These are phyloP conservation scores for Schwanniomyces vanrijiae DNA, from an alignment of 805 yeast genomes.

Conservation along the genomic window DNA sequence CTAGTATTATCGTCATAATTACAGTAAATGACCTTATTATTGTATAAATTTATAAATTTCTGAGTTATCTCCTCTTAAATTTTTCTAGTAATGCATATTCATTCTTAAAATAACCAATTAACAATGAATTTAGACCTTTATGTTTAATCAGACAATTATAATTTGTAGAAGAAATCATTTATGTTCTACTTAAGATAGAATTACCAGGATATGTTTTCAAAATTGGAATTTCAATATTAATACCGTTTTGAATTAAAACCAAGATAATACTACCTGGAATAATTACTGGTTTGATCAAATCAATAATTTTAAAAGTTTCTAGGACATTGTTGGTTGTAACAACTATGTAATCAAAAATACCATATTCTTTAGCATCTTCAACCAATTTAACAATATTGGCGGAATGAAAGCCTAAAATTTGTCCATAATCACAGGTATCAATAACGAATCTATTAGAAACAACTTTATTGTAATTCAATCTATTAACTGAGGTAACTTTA, in stretches of 20 bases:
- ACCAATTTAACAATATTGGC: conserved; percentile 23
- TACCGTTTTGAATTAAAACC: conserved; percentile 30
- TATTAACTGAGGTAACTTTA: conserved; percentile 24
- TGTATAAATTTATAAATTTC: conserved; percentile 2
- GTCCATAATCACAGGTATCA: conserved; percentile 24
- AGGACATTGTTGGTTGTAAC: conserved; percentile 31
- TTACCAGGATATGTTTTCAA: conserved; percentile 21
- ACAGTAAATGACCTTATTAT: conserved; percentile 1
- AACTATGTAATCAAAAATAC: conserved; percentile 33
- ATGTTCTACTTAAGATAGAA: conserved; percentile 26
- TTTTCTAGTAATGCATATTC: background rate
- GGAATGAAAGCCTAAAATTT: conserved; percentile 23
- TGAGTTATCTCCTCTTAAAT: conserved; percentile 12
- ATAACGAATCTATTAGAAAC: conserved; percentile 21
- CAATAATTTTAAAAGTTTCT: conserved; percentile 30
- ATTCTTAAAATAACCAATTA: conserved; percentile 9
- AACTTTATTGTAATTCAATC: conserved; percentile 28
- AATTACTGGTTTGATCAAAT: conserved; percentile 29
- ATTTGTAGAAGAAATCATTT: conserved; percentile 26
- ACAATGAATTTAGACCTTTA: conserved; percentile 5
- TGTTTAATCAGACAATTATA: conserved; percentile 5
- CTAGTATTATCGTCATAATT: conserved; percentile 45
- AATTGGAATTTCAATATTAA: conserved; percentile 23
- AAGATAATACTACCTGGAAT: conserved; percentile 15
- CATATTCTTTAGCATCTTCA: conserved; percentile 22